Percentiles rank a stretch among this genome's conserved stretches.
Conservation (phyloP, 495 filamentous ascomycete genomes). For the Parachaetomium inaequale region DNA sequence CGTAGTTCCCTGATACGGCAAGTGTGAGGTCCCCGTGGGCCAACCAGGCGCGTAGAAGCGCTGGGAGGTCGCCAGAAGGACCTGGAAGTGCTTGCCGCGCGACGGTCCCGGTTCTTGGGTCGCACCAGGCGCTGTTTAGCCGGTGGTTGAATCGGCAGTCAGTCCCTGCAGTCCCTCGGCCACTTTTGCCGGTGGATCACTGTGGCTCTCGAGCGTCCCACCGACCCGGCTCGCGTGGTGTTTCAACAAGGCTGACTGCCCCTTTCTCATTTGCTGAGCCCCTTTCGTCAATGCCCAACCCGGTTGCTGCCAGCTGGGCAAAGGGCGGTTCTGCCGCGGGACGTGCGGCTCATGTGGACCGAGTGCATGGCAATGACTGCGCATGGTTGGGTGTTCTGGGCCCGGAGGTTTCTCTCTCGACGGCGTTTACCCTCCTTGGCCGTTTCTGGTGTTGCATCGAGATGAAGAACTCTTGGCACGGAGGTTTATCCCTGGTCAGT, state of each 20-base stretch:
- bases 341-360: constrained; percentile 2
- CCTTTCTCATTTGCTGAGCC: constrained; percentile 19
- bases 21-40: constrained; percentile 8
- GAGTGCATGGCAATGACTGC: too few relatives aligned
- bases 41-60: neutral
- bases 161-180: neutral
- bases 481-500: neutral
- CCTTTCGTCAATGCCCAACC: constrained; percentile 18
- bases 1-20: constrained; percentile 13
- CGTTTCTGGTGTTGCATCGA: constrained; percentile 1
- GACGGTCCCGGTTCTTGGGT: constrained; percentile 9
- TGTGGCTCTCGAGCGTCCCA: neutral
- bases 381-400: neutral
- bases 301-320: constrained; percentile 9
- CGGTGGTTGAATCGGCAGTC: constrained; percentile 27
- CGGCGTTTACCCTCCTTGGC: neutral
- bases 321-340: neutral
- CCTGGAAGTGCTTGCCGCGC: neutral
- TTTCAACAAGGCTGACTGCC: constrained; percentile 19
- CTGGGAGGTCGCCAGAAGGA: neutral
- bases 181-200: constrained; percentile 13
- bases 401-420: neutral
- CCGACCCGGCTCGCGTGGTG: constrained; percentile 4
- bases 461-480: neutral
- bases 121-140: constrained; percentile 19